Conservation (phyloP, 345 rosid species). For the Rhizophora apiculata region DNA sequence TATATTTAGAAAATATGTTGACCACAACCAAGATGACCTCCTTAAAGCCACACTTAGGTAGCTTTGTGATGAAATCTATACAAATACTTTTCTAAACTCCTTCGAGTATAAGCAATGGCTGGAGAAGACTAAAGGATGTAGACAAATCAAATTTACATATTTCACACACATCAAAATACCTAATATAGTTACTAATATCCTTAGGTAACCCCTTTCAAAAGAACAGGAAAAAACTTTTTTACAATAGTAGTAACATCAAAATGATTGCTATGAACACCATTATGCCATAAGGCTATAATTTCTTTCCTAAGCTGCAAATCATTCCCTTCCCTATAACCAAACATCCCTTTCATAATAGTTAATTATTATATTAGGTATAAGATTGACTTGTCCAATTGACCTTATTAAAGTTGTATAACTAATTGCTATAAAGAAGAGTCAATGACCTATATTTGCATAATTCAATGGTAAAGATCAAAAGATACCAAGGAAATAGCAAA, state of each 20-base stretch:
- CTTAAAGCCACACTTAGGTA: neutral
- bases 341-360: too few relatives aligned
- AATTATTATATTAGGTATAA: too few relatives aligned
- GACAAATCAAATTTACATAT: neutral
- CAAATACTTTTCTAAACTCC: neutral
- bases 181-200: neutral
- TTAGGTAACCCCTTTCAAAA: neutral
- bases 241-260: neutral
- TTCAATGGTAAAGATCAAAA: rapidly evolving
- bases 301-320: too few relatives aligned
- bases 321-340: too few relatives aligned
- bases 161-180: neutral
- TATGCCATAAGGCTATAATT: neutral
- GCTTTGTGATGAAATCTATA: neutral
- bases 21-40: neutral
- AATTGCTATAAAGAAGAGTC: neutral
- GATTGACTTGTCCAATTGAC: too few relatives aligned
- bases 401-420: neutral
- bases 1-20: neutral
- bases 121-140: neutral
- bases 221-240: neutral
- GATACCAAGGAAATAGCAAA: neutral
- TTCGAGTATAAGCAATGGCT: neutral
- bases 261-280: neutral
- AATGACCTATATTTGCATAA: neutral